Percentiles rank a stretch among this genome's conserved stretches.
Evolutionary conservation across 2,329 filamentous ascomycete species (phyloP).

Genomic region (Aspergillus fischeri): DNA sequence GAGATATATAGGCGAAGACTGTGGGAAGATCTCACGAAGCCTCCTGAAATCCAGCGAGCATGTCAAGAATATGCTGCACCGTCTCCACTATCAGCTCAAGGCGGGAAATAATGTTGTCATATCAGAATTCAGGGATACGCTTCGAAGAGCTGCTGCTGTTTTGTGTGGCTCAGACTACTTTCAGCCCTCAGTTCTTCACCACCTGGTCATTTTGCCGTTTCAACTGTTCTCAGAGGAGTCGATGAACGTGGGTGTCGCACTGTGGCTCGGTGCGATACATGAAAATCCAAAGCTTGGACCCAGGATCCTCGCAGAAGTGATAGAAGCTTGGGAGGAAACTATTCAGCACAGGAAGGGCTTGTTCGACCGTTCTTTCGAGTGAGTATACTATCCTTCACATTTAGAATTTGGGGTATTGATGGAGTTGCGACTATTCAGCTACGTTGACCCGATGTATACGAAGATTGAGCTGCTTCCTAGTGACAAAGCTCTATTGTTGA

Average conservation of each 20-base stretch:
- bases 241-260: conserved; percentile 88
- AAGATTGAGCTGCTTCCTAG: conserved; percentile 92
- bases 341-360: conserved; percentile 74
- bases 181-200: conserved; percentile 74
- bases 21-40: conserved; percentile 1
- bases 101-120: conserved; percentile 67
- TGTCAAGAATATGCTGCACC: conserved; percentile 59
- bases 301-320: conserved; percentile 78
- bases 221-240: conserved; percentile 89
- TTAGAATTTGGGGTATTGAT: neutral
- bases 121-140: conserved; percentile 71
- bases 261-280: conserved; percentile 96
- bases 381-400: conserved; percentile 27
- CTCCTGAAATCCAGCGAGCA: conserved; percentile 36
- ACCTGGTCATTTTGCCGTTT: conserved; percentile 90
- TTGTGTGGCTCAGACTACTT: conserved; percentile 74
- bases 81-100: conserved; percentile 67
- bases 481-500: conserved; percentile 69
- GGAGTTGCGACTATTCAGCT: conserved; percentile 39
- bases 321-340: conserved; percentile 84
- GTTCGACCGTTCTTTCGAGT: conserved; percentile 69
- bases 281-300: conserved; percentile 88
- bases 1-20: conserved; percentile 6
- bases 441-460: conserved; percentile 82
- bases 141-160: conserved; percentile 79